phyloP scores from a whole-genome alignment of 192 early-diverging fungal genomes.

The Backusella tuberculispora region DNA sequence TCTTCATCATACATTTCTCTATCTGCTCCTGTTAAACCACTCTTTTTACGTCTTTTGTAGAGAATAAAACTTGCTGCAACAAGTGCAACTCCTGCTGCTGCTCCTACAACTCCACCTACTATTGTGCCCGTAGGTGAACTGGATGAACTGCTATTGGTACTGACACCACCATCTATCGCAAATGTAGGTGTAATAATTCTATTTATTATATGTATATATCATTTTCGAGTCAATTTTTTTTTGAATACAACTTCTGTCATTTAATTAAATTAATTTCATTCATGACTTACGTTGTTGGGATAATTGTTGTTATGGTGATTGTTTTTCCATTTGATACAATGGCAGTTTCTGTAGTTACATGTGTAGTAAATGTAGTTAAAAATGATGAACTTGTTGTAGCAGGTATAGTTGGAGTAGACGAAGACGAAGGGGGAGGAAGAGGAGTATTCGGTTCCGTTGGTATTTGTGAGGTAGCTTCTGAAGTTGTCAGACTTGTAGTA shows the following conservation, averaged over 20 bases:
- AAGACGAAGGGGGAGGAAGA: neutral
- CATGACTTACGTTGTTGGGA: constrained; percentile 18
- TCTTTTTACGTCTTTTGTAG: constrained; percentile 17
- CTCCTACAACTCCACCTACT: constrained; percentile 23
- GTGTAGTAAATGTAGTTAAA: neutral
- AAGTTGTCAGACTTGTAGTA: neutral
- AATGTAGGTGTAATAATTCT: constrained; percentile 19
- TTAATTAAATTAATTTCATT: neutral
- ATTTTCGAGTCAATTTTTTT: neutral
- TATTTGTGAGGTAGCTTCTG: too few species aligned
- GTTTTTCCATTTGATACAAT: neutral
- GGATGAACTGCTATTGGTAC: neutral
- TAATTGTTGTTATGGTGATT: neutral
- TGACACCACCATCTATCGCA: neutral
- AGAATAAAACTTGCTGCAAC: neutral
- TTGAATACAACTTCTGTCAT: neutral
- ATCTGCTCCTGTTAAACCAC: neutral
- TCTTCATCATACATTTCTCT: constrained; percentile 14
- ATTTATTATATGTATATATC: neutral
- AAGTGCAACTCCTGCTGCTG: neutral
- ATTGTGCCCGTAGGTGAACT: neutral
- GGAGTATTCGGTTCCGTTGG: neutral
- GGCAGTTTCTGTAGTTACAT: neutral
- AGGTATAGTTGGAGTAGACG: neutral
- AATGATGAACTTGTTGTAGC: neutral